Evolutionary conservation across 129 eudicot species (phyloP).

Genomic region (Scalesia atractyloides): DNA sequence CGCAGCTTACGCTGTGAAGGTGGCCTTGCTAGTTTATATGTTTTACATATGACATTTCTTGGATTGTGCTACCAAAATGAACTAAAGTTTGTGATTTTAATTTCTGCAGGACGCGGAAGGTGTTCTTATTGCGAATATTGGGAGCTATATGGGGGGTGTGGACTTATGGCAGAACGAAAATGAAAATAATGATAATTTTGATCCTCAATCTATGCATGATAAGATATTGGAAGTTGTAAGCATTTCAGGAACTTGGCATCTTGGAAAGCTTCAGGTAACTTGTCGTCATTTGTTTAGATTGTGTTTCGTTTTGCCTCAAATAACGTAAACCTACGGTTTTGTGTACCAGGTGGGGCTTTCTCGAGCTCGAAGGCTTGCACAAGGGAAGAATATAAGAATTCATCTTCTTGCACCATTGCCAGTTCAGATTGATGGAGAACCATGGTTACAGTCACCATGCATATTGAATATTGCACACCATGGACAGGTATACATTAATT

Average conservation of each 20-base stretch:
- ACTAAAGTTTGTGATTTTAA: not conserved
- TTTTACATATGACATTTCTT: too few species aligned
- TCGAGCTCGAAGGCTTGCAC: conserved; percentile 89
- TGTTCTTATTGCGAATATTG: conserved; percentile 78
- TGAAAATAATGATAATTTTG: conserved; percentile 73
- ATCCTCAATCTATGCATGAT: conserved; percentile 81
- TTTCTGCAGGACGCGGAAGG: conserved; percentile 76
- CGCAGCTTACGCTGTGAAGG: not conserved
- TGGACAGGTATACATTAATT: conserved; percentile 54
- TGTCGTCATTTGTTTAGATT: not conserved
- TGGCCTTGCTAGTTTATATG: too few species aligned
- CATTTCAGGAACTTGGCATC: conserved; percentile 95
- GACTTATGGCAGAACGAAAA: conserved; percentile 90
- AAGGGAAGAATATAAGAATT: conserved; percentile 62
- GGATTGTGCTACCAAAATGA: not conserved
- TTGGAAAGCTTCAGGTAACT: conserved; percentile 83
- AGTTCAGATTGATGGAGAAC: conserved; percentile 92
- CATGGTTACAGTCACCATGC: conserved; percentile 83
- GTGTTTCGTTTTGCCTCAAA: not conserved
- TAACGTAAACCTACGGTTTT: not conserved
- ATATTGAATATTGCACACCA: conserved; percentile 78
- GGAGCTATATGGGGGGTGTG: conserved; percentile 97
- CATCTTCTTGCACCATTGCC: conserved; percentile 79
- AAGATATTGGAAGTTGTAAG: conserved; percentile 84
- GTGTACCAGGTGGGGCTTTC: conserved; percentile 79